phyloP scores from a whole-genome alignment of 2,329 filamentous ascomycete species.

The Alternaria solani region DNA sequence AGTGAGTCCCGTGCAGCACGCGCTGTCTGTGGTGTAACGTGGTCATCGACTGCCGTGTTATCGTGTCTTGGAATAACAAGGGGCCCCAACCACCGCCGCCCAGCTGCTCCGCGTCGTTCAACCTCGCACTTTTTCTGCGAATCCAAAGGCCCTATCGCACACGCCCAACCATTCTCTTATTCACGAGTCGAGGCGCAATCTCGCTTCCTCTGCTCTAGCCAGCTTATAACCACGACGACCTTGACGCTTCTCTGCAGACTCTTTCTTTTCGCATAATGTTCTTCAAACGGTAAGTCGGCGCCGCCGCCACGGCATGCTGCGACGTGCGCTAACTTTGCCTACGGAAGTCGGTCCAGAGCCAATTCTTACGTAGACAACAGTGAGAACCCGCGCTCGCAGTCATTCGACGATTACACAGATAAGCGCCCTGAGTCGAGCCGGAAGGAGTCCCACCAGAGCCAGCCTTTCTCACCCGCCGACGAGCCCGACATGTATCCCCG shows the following conservation, averaged over 20 bases:
- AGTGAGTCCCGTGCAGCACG: neutral
- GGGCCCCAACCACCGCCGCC: constrained; percentile 29
- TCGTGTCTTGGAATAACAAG: constrained; percentile 6
- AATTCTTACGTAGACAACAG: constrained; percentile 60
- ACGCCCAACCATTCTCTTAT: constrained; percentile 27
- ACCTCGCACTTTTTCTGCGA: constrained; percentile 25
- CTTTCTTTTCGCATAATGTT: constrained; percentile 51
- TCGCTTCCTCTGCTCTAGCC: constrained; percentile 23
- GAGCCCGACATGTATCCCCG: constrained; percentile 57
- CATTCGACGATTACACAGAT: constrained; percentile 52
- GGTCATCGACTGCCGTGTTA: constrained; percentile 9
- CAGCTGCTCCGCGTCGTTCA: constrained; percentile 10
- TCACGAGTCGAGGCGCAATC: constrained; percentile 23
- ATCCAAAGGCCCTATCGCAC: constrained; percentile 14
- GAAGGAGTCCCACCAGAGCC: constrained; percentile 45
- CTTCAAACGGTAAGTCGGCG: constrained; percentile 51
- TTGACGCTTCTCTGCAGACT: constrained; percentile 26
- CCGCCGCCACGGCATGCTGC: neutral
- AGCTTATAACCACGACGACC: constrained; percentile 35
- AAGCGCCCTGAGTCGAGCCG: constrained; percentile 52
- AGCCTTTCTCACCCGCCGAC: constrained; percentile 37
- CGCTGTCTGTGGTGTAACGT: constrained; percentile 3
- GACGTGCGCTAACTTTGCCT: constrained; percentile 9
- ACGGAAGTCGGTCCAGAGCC: constrained; percentile 52
- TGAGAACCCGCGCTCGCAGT: constrained; percentile 51